Evolutionary conservation across 164 flowering plant species (phyloP).

Genomic region (Stephania japonica): DNA sequence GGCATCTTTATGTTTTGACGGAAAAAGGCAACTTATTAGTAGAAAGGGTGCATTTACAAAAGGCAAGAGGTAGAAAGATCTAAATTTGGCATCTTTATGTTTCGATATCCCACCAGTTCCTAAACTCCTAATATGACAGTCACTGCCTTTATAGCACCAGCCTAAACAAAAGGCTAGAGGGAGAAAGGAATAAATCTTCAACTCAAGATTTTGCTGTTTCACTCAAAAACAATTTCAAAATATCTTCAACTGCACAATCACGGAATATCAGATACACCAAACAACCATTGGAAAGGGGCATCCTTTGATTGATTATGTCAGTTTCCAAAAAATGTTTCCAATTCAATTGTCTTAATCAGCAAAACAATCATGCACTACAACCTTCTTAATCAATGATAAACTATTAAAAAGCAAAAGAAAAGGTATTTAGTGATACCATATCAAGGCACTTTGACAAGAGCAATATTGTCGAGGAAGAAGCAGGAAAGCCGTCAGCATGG

Average conservation of each 20-base stretch:
- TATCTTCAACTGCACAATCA: background rate
- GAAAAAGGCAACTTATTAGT: too few relatives aligned
- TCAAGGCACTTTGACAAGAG: constrained; percentile 52
- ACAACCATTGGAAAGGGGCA: background rate
- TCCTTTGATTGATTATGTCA: background rate
- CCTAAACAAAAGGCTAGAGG: background rate
- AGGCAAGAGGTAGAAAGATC: too few relatives aligned
- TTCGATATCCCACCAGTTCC: background rate
- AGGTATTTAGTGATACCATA: constrained; percentile 39
- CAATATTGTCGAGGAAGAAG: constrained; percentile 41
- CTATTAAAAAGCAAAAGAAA: background rate
- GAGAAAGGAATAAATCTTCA: background rate
- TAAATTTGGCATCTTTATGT: background rate
- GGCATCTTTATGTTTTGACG: too few relatives aligned
- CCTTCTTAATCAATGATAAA: background rate
- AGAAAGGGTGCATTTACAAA: too few relatives aligned
- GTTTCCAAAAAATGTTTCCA: background rate
- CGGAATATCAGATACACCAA: background rate
- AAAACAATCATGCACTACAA: background rate
- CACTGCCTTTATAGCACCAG: too few relatives aligned
- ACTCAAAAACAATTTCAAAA: background rate
- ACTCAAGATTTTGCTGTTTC: background rate
- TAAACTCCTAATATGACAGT: too few relatives aligned
- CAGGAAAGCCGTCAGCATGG: constrained; percentile 54
- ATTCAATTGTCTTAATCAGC: background rate